A percentile compares a stretch with the other conserved stretches of the same genome.
phyloP scores from a whole-genome alignment of 768 basidiomycete species.

The Termitomyces sp. region DNA sequence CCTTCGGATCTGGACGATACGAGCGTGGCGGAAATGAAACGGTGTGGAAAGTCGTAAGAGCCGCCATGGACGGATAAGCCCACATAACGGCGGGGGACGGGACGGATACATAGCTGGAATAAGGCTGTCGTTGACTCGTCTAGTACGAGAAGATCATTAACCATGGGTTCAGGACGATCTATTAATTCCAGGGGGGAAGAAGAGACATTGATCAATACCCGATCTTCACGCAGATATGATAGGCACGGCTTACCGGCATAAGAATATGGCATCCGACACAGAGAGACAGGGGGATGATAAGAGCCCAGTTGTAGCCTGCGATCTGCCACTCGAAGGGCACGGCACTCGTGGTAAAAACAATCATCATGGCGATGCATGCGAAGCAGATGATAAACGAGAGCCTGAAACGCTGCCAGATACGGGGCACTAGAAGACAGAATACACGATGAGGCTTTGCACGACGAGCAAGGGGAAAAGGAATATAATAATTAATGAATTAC shows the following conservation, averaged over 20 bases:
- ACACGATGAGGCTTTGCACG: background rate
- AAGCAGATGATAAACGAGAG: constrained; percentile 62
- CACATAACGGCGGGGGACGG: background rate
- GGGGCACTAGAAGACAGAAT: constrained; percentile 44
- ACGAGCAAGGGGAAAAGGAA: background rate
- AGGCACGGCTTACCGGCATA: constrained; percentile 51
- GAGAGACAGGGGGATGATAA: constrained; percentile 68
- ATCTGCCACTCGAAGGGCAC: constrained; percentile 70
- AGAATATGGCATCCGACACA: constrained; percentile 66
- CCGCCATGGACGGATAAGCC: background rate
- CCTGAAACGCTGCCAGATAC: constrained; percentile 80
- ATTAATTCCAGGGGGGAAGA: constrained; percentile 5
- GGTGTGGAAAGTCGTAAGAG: background rate
- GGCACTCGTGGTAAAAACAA: constrained; percentile 47
- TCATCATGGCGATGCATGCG: constrained; percentile 50
- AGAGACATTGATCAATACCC: background rate
- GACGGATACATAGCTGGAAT: background rate
- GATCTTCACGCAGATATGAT: background rate
- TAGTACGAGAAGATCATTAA: constrained; percentile 75
- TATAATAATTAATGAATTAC: constrained; percentile 7
- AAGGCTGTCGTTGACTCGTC: constrained; percentile 1
- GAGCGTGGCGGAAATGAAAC: background rate
- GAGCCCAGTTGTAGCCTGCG: constrained; percentile 57
- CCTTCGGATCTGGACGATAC: background rate
- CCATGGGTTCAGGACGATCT: constrained; percentile 82